Evolutionary conservation across 1,284 basidiomycete genomes (phyloP), one percentile per base, ranked within the genome.

Genomic region (Cutaneotrichosporon spelunceum): DNA sequence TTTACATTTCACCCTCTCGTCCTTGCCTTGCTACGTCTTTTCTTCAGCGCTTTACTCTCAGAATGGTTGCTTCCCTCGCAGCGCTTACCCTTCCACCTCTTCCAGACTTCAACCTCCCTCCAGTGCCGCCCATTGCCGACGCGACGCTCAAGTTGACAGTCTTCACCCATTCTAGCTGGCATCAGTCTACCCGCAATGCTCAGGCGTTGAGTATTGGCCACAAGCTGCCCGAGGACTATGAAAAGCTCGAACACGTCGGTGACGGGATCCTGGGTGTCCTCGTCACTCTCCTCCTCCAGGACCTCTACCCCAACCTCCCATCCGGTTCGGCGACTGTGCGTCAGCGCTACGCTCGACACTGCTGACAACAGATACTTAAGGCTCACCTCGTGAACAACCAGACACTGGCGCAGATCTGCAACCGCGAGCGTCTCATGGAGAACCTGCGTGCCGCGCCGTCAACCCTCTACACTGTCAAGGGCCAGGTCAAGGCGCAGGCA

Each of bases 191-290:
- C 3, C 64, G 62, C 27, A 50, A 57, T 21, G 16, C 63, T 19
- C 23, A 47, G 24, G 36, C 66, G 23, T 29, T 68, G 52, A 56
- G 64, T 54, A 53, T 47, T 5, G 33, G 57, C 1, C 60, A 56
- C 10, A 39, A 57, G 9, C 61, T 61, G 26, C 61, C 64, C 1
- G 49, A 62, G 23, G 69, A 76, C 60, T 75, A 77, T 56, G 75
- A 77, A 52, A 77, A 77, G 67, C 68, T 77, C 19, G 74, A 77
- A 62, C 72, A 73, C 62, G 69, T 77, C 19, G 75, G 75, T 2
- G 75, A 77, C 59, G 65, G 58, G 16, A 36, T 77, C 5, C 62
- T 75, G 7, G 70, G 67, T 21, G 49, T 57, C 19, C 57, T 69
- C 29, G 68, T 74, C 30, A 76, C 74, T 0, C 49, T 64, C 1